phyloP scores from a whole-genome alignment of 2,329 filamentous ascomycete genomes.

The Alternaria rosae region DNA sequence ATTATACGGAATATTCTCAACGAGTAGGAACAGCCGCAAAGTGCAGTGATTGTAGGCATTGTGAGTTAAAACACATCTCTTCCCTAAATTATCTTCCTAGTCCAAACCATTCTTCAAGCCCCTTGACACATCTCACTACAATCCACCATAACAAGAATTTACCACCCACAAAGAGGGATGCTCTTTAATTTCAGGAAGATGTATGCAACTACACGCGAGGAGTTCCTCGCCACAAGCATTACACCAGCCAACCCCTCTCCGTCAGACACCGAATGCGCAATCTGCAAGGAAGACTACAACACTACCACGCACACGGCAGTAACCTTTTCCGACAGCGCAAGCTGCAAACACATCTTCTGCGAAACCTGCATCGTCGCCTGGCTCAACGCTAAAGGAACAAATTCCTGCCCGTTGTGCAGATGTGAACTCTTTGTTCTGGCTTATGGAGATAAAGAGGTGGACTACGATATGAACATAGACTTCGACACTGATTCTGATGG shows the following conservation, averaged over 20 bases:
- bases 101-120: not conserved
- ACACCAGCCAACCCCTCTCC: not conserved
- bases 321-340: not conserved
- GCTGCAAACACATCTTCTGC: conserved; percentile 11
- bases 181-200: not conserved
- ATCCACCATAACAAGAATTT: not conserved
- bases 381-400: not conserved
- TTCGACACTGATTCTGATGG: no score
- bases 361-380: not conserved
- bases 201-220: not conserved
- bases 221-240: conserved; percentile 1
- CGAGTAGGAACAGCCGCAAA: not conserved
- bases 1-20: not conserved
- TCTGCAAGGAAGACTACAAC: conserved; percentile 4
- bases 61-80: not conserved
- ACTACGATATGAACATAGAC: not conserved
- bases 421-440: not conserved
- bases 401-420: conserved; percentile 6
- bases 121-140: not conserved
- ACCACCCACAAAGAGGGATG: not conserved
- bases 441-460: not conserved
- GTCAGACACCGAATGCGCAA: not conserved
- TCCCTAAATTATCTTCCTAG: not conserved
- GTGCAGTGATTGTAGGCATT: not conserved
- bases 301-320: not conserved